Conservation (phyloP, 352 stramenopile species). For the Peronospora belbahrii region DNA sequence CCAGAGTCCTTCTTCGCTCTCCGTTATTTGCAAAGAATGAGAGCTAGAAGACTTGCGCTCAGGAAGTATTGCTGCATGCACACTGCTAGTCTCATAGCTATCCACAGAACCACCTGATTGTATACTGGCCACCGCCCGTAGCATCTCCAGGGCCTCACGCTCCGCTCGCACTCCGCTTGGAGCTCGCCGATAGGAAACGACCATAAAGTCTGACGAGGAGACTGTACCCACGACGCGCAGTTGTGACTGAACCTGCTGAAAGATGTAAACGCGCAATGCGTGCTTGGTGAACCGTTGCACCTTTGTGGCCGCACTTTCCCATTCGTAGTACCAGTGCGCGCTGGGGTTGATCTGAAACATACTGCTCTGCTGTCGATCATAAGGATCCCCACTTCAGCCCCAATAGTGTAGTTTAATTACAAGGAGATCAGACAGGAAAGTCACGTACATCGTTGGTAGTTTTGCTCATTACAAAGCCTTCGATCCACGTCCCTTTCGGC, state of each 20-base stretch:
- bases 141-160: too few species aligned
- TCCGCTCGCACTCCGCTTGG: slow-evolving; percentile 35
- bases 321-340: slow-evolving; percentile 66
- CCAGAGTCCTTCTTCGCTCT: slow-evolving; percentile 17
- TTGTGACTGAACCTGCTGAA: slow-evolving; percentile 23
- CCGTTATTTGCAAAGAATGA: slow-evolving; percentile 4
- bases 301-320: slow-evolving; percentile 57
- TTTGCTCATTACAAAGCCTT: slow-evolving; percentile 23
- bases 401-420: not conserved
- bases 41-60: not conserved
- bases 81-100: not conserved
- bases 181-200: slow-evolving; percentile 58
- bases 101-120: not conserved
- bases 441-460: slow-evolving; percentile 15
- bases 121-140: slow-evolving; percentile 2
- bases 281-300: slow-evolving; percentile 56
- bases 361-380: slow-evolving; percentile 2
- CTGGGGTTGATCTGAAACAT: slow-evolving; percentile 52
- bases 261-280: slow-evolving; percentile 48
- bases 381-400: not conserved
- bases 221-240: slow-evolving; percentile 38
- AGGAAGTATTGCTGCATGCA: not conserved
- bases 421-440: not conserved
- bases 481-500: slow-evolving; percentile 60
- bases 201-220: slow-evolving; percentile 48